These are phyloP conservation scores for Sporopachydermia quercuum DNA, from an alignment of 805 yeast genomes.

Conservation along the genomic window DNA sequence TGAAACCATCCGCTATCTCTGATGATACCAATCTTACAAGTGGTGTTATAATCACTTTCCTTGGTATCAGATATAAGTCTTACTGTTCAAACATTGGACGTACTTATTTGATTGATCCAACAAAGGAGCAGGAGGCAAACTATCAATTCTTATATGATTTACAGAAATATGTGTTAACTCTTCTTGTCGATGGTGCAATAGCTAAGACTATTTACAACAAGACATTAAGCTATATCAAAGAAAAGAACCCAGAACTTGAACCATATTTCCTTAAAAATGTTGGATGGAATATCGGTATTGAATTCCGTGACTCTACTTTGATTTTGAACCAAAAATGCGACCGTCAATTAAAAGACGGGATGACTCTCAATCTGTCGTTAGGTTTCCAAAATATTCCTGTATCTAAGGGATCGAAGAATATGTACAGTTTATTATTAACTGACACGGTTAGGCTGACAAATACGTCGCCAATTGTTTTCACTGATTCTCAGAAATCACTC, in stretches of 20 bases:
- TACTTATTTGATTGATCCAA: constrained; percentile 81
- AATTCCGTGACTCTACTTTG: constrained; percentile 68
- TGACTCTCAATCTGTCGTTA: constrained; percentile 58
- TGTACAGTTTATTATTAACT: constrained; percentile 58
- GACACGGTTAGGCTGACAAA: constrained; percentile 68
- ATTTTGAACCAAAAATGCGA: constrained; percentile 62
- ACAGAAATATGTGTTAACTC: constrained; percentile 47
- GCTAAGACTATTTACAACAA: constrained; percentile 57
- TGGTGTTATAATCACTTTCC: constrained; percentile 69
- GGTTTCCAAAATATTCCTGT: constrained; percentile 55
- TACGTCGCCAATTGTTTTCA: constrained; percentile 47
- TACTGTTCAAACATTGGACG: constrained; percentile 83
- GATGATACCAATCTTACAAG: constrained; percentile 47
- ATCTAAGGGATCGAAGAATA: constrained; percentile 23
- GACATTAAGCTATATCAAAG: constrained; percentile 42
- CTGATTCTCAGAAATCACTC: constrained; percentile 57
- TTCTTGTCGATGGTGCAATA: constrained; percentile 51
- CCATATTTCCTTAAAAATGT: constrained; percentile 56
- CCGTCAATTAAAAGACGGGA: constrained; percentile 51
- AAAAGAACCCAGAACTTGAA: constrained; percentile 51
- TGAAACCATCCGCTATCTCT: constrained; percentile 72
- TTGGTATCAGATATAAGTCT: constrained; percentile 77
- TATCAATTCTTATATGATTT: constrained; percentile 63
- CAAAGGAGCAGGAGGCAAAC: constrained; percentile 60
- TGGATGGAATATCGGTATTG: constrained; percentile 85